Evolutionary conservation across 768 basidiomycete species (phyloP).

Genomic region (Cyclocybe cylindracea): DNA sequence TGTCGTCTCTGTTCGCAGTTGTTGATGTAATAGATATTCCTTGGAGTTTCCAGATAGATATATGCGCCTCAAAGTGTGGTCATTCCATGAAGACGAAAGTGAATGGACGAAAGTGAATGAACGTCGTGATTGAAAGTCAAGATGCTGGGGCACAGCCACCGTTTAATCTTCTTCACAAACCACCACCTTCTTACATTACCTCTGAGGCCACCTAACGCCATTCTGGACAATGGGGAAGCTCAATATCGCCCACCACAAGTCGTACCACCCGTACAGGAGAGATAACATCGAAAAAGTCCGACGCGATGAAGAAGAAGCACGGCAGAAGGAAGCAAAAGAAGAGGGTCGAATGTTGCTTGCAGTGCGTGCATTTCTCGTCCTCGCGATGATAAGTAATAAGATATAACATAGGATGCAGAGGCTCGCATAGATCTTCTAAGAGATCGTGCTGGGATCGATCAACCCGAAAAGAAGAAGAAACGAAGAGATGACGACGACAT

Average conservation of each 20-base stretch:
- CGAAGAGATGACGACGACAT: conserved; percentile 37
- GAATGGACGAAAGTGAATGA: background rate
- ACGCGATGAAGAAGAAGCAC: conserved; percentile 81
- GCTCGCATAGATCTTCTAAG: conserved; percentile 69
- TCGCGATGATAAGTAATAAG: conserved; percentile 12
- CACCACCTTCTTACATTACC: conserved; percentile 1
- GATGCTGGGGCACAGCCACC: background rate
- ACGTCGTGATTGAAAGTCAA: conserved; percentile 6
- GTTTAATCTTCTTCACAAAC: background rate
- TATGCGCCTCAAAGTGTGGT: too few species aligned
- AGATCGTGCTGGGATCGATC: conserved; percentile 52
- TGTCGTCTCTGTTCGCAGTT: background rate
- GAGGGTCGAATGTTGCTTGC: conserved; percentile 70
- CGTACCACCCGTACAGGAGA: conserved; percentile 82
- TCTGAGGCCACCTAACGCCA: background rate
- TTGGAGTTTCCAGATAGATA: too few species aligned
- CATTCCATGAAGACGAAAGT: too few species aligned
- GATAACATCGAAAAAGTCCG: conserved; percentile 85
- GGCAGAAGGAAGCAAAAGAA: conserved; percentile 61
- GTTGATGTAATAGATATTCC: too few species aligned
- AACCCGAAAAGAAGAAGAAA: conserved; percentile 33
- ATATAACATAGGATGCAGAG: conserved; percentile 66
- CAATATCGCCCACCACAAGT: conserved; percentile 90
- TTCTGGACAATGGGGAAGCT: conserved; percentile 69
- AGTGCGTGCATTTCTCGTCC: conserved; percentile 38